A percentile compares a stretch with the other conserved stretches of the same genome.
phyloP scores from a whole-genome alignment of 257 asterid genomes.

The Forsythia viridissima region DNA sequence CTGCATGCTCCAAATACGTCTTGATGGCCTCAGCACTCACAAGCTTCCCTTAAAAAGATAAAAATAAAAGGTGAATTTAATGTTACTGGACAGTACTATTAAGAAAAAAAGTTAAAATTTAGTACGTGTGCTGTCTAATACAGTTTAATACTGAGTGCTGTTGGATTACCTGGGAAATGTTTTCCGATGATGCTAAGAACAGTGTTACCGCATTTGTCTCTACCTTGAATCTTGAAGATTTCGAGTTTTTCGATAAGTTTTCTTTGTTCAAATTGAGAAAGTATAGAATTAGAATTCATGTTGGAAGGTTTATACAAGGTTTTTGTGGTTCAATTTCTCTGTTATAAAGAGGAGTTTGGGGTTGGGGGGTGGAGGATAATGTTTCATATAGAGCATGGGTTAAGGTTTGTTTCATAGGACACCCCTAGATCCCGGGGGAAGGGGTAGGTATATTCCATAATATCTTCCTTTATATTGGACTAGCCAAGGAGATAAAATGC shows the following conservation, averaged over 20 bases:
- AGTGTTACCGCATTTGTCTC: slow-evolving; percentile 56
- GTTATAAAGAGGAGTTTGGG: not conserved
- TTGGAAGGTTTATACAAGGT: not conserved
- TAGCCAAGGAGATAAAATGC: not conserved
- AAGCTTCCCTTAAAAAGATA: too few species aligned
- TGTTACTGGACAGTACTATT: too few species aligned
- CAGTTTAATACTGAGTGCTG: too few species aligned
- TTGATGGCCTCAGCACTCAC: too few species aligned
- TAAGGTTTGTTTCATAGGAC: not conserved
- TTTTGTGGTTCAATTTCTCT: not conserved
- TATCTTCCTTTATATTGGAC: not conserved
- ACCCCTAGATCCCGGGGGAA: not conserved
- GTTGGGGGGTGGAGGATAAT: not conserved
- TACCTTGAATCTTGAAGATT: slow-evolving; percentile 74
- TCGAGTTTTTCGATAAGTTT: slow-evolving; percentile 50
- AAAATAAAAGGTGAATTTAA: too few species aligned
- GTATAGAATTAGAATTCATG: slow-evolving; percentile 14
- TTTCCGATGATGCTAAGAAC: slow-evolving; percentile 68
- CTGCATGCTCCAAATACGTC: too few species aligned
- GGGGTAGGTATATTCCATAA: not conserved
- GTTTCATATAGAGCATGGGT: not conserved
- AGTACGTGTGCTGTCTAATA: too few species aligned
- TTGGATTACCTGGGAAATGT: slow-evolving; percentile 63
- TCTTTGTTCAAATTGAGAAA: slow-evolving; percentile 48
- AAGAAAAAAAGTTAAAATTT: too few species aligned